phyloP scores from a whole-genome alignment of 225 moss, liverwort and hornwort species.

The Marchantia polymorpha region DNA sequence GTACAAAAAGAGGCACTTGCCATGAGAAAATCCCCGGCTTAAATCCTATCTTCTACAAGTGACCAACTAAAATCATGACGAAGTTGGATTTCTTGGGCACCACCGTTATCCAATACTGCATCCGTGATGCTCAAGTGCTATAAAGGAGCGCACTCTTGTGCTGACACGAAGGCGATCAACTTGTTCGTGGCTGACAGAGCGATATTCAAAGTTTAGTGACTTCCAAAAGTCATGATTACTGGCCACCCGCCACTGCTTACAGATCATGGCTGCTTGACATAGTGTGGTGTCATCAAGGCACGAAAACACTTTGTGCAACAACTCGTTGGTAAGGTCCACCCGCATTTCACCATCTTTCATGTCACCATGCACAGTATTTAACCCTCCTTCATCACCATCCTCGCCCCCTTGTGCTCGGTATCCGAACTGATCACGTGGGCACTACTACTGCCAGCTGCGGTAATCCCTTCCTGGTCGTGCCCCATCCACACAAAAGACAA shows the following conservation, averaged over 20 bases:
- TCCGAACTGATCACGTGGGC: slow-evolving; percentile 40
- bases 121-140: slow-evolving; percentile 78
- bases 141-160: slow-evolving; percentile 60
- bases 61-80: slow-evolving; percentile 93
- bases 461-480: slow-evolving; percentile 57
- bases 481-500: slow-evolving; percentile 49
- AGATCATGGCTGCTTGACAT: slow-evolving; percentile 90
- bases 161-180: slow-evolving; percentile 68
- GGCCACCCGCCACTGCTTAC: slow-evolving; percentile 85
- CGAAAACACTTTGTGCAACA: slow-evolving; percentile 94
- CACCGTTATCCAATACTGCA: slow-evolving; percentile 83
- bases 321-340: slow-evolving; percentile 87
- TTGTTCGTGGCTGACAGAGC: slow-evolving; percentile 76
- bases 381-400: slow-evolving; percentile 56
- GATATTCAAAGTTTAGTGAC: slow-evolving; percentile 79
- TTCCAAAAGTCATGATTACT: slow-evolving; percentile 99
- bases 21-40: too few relatives aligned
- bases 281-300: slow-evolving; percentile 78
- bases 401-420: slow-evolving; percentile 45
- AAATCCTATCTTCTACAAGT: too few relatives aligned
- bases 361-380: slow-evolving; percentile 18
- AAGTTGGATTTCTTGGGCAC: slow-evolving; percentile 91
- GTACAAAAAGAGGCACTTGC: too few relatives aligned
- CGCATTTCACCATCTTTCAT: slow-evolving; percentile 59
- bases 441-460: slow-evolving; percentile 60